Evolutionary conservation across 169 alveolate genomes (phyloP).

Genomic region (Perkinsus olseni): DNA sequence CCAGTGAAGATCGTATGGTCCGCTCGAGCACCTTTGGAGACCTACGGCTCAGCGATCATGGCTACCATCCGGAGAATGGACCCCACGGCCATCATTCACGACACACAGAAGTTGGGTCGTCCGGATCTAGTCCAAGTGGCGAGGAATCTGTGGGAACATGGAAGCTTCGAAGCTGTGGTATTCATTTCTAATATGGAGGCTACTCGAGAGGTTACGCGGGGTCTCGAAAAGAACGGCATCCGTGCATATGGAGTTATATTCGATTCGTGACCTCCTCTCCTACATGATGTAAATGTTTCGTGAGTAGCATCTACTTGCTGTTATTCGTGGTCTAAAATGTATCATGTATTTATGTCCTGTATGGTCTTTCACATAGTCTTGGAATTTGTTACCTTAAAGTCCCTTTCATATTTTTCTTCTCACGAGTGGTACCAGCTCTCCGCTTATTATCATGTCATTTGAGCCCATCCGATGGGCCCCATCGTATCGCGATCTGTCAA

Average conservation of each 20-base stretch:
- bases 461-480: too few relatives aligned
- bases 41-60: background rate
- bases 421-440: too few relatives aligned
- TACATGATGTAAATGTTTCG: too few relatives aligned
- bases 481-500: too few relatives aligned
- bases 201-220: background rate
- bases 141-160: background rate
- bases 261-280: background rate
- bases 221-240: background rate
- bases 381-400: too few relatives aligned
- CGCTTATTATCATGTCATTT: too few relatives aligned
- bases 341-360: too few relatives aligned
- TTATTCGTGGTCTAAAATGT: background rate
- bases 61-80: background rate
- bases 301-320: too few relatives aligned
- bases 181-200: background rate
- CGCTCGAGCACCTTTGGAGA: background rate
- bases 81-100: background rate
- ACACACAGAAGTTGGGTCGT: background rate
- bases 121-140: background rate
- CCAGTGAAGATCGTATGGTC: background rate
- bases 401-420: too few relatives aligned
- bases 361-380: too few relatives aligned
- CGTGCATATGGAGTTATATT: background rate
- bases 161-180: background rate